These are phyloP conservation scores for Dothistroma septosporum DNA, from an alignment of 2,329 filamentous ascomycete genomes.

Conservation along the genomic window DNA sequence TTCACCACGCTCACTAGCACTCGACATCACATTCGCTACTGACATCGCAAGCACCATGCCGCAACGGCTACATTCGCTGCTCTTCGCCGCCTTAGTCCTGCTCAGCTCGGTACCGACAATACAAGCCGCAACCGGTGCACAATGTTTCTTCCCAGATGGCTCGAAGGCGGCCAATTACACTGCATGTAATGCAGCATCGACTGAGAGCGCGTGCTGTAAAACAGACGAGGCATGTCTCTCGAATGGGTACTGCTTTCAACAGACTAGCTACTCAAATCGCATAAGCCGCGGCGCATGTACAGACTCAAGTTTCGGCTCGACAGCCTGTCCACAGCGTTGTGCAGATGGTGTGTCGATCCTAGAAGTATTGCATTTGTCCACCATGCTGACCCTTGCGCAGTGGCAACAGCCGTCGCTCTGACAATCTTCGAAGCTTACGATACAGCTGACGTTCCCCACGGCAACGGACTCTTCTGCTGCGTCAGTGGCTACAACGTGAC, in stretches of 20 bases:
- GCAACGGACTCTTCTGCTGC: constrained; percentile 19
- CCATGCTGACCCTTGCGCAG: background rate
- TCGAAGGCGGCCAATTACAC: constrained; percentile 12
- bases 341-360: background rate
- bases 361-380: no score
- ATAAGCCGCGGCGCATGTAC: constrained; percentile 15
- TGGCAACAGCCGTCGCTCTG: constrained; percentile 5
- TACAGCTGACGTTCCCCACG: background rate
- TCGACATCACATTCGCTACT: no score
- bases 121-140: background rate
- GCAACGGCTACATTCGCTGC: background rate
- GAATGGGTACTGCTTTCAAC: constrained; percentile 16
- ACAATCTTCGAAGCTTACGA: constrained; percentile 16
- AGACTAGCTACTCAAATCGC: constrained; percentile 8
- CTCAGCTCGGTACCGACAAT: background rate
- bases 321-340: constrained; percentile 13
- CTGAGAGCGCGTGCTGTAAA: constrained; percentile 11
- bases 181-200: constrained; percentile 13
- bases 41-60: background rate
- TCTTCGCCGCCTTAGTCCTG: background rate
- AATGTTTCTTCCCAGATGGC: constrained; percentile 17
- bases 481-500: constrained; percentile 10
- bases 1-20: no score
- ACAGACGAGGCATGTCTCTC: constrained; percentile 10
- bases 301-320: constrained; percentile 12